phyloP scores from a whole-genome alignment of 148 eudicot species.

The Fagopyrum esculentum region DNA sequence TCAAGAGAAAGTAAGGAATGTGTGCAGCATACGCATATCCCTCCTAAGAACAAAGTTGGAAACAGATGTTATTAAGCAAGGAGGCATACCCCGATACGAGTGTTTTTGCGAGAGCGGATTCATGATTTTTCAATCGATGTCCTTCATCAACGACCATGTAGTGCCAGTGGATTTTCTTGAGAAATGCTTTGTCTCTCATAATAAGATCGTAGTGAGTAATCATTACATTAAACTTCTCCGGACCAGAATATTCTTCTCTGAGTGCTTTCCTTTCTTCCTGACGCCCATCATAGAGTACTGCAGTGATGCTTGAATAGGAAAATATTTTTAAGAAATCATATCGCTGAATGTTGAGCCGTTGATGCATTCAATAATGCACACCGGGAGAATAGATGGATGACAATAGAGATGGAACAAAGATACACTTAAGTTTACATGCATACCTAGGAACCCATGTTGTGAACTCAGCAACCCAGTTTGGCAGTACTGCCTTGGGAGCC shows the following conservation, averaged over 20 bases:
- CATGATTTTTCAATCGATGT: conserved; percentile 85
- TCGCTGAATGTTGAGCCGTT: neutral
- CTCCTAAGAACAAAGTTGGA: neutral
- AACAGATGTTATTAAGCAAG: neutral
- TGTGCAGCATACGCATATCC: neutral
- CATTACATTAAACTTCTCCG: conserved; percentile 79
- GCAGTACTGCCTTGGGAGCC: conserved; percentile 97
- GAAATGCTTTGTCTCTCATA: conserved; percentile 83
- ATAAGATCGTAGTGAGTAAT: conserved; percentile 96
- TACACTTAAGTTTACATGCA: conserved; percentile 3
- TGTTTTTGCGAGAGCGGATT: conserved; percentile 86
- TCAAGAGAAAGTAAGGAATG: neutral
- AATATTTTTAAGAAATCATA: neutral
- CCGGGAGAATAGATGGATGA: neutral
- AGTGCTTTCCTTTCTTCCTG: conserved; percentile 72
- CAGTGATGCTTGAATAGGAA: conserved; percentile 57
- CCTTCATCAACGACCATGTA: conserved; percentile 98
- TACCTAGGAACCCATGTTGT: conserved; percentile 94
- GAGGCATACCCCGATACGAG: conserved; percentile 70
- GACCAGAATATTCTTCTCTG: conserved; percentile 80
- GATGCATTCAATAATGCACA: neutral
- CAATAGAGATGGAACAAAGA: neutral
- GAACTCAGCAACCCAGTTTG: conserved; percentile 89
- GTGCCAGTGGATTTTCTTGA: conserved; percentile 92
- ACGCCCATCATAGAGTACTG: conserved; percentile 89